Evolutionary conservation across 1,284 basidiomycete genomes (phyloP), one percentile per base, ranked within the genome.

Genomic region (Pseudozyma hubeiensis): DNA sequence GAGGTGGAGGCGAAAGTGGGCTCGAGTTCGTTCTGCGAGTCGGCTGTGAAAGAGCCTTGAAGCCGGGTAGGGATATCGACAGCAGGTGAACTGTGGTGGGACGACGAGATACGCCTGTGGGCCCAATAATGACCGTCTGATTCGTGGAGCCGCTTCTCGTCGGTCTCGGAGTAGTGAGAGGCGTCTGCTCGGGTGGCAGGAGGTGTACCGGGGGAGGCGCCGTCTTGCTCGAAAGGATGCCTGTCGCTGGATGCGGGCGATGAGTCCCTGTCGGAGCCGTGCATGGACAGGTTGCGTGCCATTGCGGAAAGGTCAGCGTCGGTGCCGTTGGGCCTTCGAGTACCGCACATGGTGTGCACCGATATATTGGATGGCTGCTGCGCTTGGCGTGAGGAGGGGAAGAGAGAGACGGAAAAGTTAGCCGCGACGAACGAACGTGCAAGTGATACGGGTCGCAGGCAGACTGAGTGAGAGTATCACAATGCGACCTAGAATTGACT

Each of bases 121-220:
- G 73, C 73, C 73, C 73, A 75, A 40, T 58, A 73, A 56, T 79
- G 74, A 29, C 69, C 73, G 13, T 78, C 70, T 16, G 65, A 58
- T 53, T 80, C 72, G 53, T 78, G 78, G 13, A 78, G 61, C 9
- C 66, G 68, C 66, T 78, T 80, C 50, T 80, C 78, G 54, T 80
- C 78, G 0, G 65, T 66, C 41, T 80, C 78, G 4, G 67, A 71
- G 44, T 80, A 80, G 60, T 76, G 69, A 16, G 75, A 64, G 34
- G 66, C 65, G 24, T 71, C 73, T 34, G 66, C 69, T 10, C 73
- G 58, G 31, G 60, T 56, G 3, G 58, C 62, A 31, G 76, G 76
- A 3, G 72, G 77, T 10, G 75, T 79, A 13, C 53, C 63, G 17
- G 59, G 53, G 5, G 60, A 54, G 10, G 44, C 48, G 19, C 52